A percentile compares a stretch with the other conserved stretches of the same genome.
phyloP scores from a whole-genome alignment of 2,329 filamentous ascomycete species.

The Truncatella angustata region DNA sequence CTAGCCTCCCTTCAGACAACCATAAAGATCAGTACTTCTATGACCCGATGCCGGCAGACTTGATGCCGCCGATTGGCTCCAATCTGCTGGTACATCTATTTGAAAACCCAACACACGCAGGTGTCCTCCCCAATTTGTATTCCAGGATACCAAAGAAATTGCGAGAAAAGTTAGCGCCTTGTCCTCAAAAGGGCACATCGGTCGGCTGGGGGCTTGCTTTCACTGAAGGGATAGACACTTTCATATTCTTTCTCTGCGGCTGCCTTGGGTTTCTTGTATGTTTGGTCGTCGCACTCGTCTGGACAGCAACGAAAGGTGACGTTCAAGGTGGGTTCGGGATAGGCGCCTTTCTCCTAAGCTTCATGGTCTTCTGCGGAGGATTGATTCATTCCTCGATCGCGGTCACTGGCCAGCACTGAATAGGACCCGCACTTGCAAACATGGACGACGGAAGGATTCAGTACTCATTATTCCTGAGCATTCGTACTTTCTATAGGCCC shows the following conservation, averaged over 20 bases:
- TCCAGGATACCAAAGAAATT: slow-evolving; percentile 25
- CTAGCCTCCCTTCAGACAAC: slow-evolving; percentile 12
- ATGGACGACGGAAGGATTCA: no score
- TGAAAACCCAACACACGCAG: slow-evolving; percentile 25
- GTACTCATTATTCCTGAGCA: slow-evolving; percentile 20
- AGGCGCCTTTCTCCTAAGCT: slow-evolving; percentile 23
- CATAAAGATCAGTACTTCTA: slow-evolving; percentile 19
- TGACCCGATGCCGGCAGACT: slow-evolving; percentile 21
- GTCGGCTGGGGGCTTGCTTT: slow-evolving; percentile 27
- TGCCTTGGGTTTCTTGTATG: slow-evolving; percentile 17
- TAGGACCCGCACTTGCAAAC: not conserved
- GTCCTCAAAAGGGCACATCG: slow-evolving; percentile 19
- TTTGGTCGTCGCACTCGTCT: slow-evolving; percentile 18
- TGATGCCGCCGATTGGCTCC: slow-evolving; percentile 23
- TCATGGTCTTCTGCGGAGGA: slow-evolving; percentile 19
- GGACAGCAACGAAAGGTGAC: slow-evolving; percentile 20
- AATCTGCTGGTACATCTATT: slow-evolving; percentile 25
- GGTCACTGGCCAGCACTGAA: not conserved
- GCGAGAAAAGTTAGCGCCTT: slow-evolving; percentile 19
- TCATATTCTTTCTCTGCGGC: slow-evolving; percentile 18
- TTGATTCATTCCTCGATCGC: slow-evolving; percentile 12
- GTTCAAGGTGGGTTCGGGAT: slow-evolving; percentile 27
- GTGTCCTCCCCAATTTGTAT: slow-evolving; percentile 18
- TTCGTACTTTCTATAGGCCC: slow-evolving; percentile 18
- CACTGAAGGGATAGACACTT: slow-evolving; percentile 22